Evolutionary conservation across 1,139 yeast species (phyloP), one percentile per base, ranked within the genome.

Genomic region (Hemisphaericaspora subhashii): DNA sequence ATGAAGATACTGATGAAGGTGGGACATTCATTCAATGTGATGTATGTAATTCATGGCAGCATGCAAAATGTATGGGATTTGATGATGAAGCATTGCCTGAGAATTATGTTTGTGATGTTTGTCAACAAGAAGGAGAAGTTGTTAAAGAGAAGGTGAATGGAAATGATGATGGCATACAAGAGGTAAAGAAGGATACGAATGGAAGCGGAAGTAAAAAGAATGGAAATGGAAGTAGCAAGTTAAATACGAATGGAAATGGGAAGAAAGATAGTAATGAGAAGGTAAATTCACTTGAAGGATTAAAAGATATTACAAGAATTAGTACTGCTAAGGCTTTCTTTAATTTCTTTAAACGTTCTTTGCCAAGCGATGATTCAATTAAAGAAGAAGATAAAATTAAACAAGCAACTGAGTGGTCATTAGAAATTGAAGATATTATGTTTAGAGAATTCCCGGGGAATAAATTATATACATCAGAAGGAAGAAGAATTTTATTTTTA

Each of bases 11-110:
- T 5, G 89, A 83, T 45, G 68, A 70, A 15, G 71, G 74, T 16
- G 81, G 86, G 5, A 71, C 75, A 25, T 85, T 86, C 90, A 79
- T 85, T 24, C 86, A 84, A 54, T 88, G 96, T 61, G 95, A 85
- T 40, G 54, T 64, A 16, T 88, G 96, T 57, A 62, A 73, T 39
- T 80, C 88, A 10, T 88, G 96, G 96, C 96, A 88, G 56, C 96
- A 88, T 57, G 78, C 82, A 25, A 67, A 62, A 40, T 88, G 96
- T 60, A 76, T 86, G 76, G 76, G 86, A 33, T 81, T 73, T 34
- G 38, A 51, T 7, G 42, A 51, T 5, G 54, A 51, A 36, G 41
- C 47, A 8, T 63, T 68, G 17, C 72, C 74, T 3, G 55, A 64
- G 5, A 37, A 47, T 15, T 68, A 69, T 45, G 43, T 43, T 33